These are phyloP conservation scores for Apostasia ramifera DNA, from an alignment of 106 monocot genomes.

Conservation along the genomic window DNA sequence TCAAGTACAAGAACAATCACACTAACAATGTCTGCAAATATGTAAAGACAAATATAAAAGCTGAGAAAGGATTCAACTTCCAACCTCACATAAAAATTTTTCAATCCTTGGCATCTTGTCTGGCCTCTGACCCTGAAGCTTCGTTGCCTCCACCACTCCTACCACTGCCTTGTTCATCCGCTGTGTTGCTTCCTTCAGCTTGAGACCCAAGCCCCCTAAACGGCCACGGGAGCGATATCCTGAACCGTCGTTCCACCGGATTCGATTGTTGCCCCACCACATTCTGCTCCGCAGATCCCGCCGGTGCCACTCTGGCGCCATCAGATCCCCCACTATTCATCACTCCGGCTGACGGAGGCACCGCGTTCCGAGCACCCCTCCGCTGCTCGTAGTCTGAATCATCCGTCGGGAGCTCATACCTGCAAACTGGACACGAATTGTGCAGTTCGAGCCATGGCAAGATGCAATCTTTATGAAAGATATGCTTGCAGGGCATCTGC, in stretches of 20 bases:
- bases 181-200: slow-evolving; percentile 31
- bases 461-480: slow-evolving; percentile 84
- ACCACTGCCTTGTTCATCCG: slow-evolving; percentile 7
- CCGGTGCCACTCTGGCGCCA: slow-evolving; percentile 1
- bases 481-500: slow-evolving; percentile 89
- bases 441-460: slow-evolving; percentile 87
- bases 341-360: not conserved
- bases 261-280: slow-evolving; percentile 14
- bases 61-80: not conserved
- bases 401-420: slow-evolving; percentile 78
- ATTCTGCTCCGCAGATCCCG: slow-evolving; percentile 5
- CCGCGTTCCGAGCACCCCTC: not conserved
- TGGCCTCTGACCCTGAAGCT: slow-evolving; percentile 13
- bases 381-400: slow-evolving; percentile 70
- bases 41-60: no score
- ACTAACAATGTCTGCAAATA: no score
- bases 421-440: slow-evolving; percentile 86
- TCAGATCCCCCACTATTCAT: not conserved
- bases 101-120: slow-evolving; percentile 61
- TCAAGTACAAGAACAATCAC: no score
- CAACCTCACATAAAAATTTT: slow-evolving; percentile 19
- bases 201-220: slow-evolving; percentile 33
- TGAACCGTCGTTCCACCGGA: slow-evolving; percentile 59
- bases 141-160: slow-evolving; percentile 19
- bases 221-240: slow-evolving; percentile 80